A percentile compares a stretch with the other conserved stretches of the same genome.
phyloP scores from a whole-genome alignment of 148 eudicot genomes.

The Spergularia bocconei region DNA sequence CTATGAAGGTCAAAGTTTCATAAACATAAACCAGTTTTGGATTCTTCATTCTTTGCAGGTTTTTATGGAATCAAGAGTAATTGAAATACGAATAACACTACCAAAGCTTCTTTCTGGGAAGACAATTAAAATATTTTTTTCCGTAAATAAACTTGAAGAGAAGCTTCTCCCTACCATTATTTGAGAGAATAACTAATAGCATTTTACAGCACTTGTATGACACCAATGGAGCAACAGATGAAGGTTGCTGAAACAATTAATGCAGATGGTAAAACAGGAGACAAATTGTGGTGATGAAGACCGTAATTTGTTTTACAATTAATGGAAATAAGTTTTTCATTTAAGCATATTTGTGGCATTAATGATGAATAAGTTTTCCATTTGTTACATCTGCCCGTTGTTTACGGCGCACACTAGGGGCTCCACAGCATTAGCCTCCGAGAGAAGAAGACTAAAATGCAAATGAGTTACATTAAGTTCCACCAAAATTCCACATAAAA shows the following conservation, averaged over 20 bases:
- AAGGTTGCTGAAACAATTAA: neutral
- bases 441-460: neutral
- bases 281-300: neutral
- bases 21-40: too few relatives aligned
- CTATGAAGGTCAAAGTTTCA: too few relatives aligned
- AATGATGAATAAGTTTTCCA: neutral
- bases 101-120: too few relatives aligned
- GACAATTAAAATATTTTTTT: neutral
- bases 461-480: neutral
- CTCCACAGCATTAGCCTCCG: neutral
- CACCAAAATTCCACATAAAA: neutral
- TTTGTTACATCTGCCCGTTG: neutral
- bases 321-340: neutral
- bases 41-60: too few relatives aligned
- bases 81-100: too few relatives aligned
- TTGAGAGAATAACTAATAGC: neutral
- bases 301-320: neutral
- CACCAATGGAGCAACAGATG: neutral
- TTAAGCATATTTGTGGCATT: neutral
- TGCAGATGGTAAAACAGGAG: too few relatives aligned
- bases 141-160: neutral
- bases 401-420: neutral
- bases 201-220: neutral
- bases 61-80: too few relatives aligned
- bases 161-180: neutral